These are phyloP conservation scores for Fusarium concolor DNA, from an alignment of 2,329 filamentous ascomycete species.

Conservation along the genomic window DNA sequence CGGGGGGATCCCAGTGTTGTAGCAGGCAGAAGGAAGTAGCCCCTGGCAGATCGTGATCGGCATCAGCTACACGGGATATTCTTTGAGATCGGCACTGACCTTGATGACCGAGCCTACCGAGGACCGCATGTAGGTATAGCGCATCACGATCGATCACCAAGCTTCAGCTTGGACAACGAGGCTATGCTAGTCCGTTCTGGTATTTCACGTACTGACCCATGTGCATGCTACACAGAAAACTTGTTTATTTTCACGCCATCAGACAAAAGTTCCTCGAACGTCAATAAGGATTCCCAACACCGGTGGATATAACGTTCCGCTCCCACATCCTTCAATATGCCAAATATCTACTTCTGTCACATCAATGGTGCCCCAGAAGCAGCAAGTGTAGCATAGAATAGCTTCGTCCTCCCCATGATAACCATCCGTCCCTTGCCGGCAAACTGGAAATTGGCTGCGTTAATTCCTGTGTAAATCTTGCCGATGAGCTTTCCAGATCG, in stretches of 20 bases:
- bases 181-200: background rate
- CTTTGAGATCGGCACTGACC: conserved; percentile 8
- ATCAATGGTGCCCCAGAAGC: conserved; percentile 32
- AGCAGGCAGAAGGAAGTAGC: background rate
- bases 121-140: background rate
- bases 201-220: background rate
- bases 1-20: background rate
- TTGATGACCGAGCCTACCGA: background rate
- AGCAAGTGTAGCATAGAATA: conserved; percentile 49
- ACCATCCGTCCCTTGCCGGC: conserved; percentile 53
- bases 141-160: background rate
- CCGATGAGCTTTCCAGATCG: conserved; percentile 60
- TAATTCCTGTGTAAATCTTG: conserved; percentile 65
- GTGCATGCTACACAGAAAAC: background rate
- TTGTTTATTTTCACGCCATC: background rate
- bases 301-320: background rate
- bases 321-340: background rate
- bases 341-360: background rate
- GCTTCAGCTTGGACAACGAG: background rate
- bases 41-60: conserved; percentile 18
- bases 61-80: conserved; percentile 14
- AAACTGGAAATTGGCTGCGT: conserved; percentile 60
- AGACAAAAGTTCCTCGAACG: background rate
- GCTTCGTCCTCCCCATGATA: conserved; percentile 51
- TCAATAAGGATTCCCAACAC: no score